Conservation (phyloP, 2,329 filamentous ascomycete genomes). For the Calycina herbarum region DNA sequence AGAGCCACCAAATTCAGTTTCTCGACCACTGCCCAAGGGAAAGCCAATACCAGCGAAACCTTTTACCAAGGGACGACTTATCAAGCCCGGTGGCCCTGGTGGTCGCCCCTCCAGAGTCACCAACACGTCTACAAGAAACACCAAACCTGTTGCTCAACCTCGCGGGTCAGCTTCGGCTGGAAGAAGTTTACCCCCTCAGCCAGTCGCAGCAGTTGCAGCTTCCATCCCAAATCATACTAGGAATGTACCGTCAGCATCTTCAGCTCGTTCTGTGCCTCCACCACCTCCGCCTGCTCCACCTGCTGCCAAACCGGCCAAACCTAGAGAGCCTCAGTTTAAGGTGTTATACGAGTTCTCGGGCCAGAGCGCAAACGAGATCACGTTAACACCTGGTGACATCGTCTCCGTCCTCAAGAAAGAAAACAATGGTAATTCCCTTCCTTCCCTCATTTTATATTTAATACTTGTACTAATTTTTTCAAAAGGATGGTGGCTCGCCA, state of each 20-base stretch:
- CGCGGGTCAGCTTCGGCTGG: conserved; percentile 20
- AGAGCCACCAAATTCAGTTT: conserved; percentile 79
- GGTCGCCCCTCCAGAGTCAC: conserved; percentile 75
- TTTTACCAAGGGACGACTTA: conserved; percentile 89
- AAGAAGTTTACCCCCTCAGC: conserved; percentile 35
- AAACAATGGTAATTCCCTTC: conserved; percentile 72
- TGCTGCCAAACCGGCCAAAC: conserved; percentile 55
- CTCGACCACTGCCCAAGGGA: conserved; percentile 80
- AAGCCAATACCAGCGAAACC: conserved; percentile 85
- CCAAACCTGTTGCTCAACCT: conserved; percentile 33
- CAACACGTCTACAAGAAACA: conserved; percentile 41
- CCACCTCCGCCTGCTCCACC: conserved; percentile 67
- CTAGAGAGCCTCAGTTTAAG: conserved; percentile 77
- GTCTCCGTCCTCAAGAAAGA: conserved; percentile 93
- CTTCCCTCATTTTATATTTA: background rate
- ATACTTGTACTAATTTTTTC: conserved; percentile 37
- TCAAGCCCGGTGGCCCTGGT: conserved; percentile 84
- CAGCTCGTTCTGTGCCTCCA: conserved; percentile 52
- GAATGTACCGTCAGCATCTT: conserved; percentile 54
- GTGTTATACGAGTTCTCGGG: conserved; percentile 91
- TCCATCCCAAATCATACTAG: conserved; percentile 54
- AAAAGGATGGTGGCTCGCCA: conserved; percentile 93
- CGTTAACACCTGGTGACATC: conserved; percentile 75
- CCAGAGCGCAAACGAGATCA: conserved; percentile 81
- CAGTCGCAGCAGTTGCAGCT: conserved; percentile 31